These are phyloP conservation scores for Umbilicaria muhlenbergii DNA, from an alignment of 495 filamentous ascomycete genomes.

Conservation along the genomic window DNA sequence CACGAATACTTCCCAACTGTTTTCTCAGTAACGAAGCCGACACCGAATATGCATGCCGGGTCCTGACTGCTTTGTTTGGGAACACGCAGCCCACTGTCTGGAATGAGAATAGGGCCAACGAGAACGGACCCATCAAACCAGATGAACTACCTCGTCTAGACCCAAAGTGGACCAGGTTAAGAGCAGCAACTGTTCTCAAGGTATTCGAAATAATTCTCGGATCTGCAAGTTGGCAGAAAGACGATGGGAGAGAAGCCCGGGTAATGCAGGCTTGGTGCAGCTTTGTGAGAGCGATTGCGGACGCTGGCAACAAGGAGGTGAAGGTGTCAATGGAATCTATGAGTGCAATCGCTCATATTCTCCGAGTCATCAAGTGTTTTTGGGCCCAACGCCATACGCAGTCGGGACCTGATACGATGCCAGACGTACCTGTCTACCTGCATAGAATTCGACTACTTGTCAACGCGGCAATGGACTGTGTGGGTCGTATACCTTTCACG, in stretches of 20 bases:
- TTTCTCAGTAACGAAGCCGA: constrained; percentile 21
- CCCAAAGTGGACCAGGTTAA: constrained; percentile 73
- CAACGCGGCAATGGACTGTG: constrained; percentile 39
- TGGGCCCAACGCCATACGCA: constrained; percentile 34
- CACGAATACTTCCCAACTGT: constrained; percentile 23
- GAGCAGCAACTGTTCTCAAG: constrained; percentile 40
- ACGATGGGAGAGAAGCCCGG: constrained; percentile 23
- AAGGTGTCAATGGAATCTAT: constrained; percentile 74
- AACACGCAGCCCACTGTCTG: constrained; percentile 48
- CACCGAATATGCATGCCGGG: constrained; percentile 38
- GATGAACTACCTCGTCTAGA: constrained; percentile 69
- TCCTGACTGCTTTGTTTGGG: constrained; percentile 55
- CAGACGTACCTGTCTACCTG: constrained; percentile 15
- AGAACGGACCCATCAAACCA: constrained; percentile 35
- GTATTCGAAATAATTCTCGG: constrained; percentile 49
- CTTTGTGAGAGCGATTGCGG: constrained; percentile 51
- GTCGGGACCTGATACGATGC: background rate
- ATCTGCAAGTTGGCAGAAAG: constrained; percentile 34
- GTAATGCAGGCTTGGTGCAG: constrained; percentile 49
- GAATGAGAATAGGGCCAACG: constrained; percentile 53
- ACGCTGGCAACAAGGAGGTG: constrained; percentile 77
- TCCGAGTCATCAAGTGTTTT: constrained; percentile 48
- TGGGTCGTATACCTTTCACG: constrained; percentile 63
- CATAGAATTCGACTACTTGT: constrained; percentile 45
- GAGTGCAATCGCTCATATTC: constrained; percentile 54